These are phyloP conservation scores for Thalassiosira mediterranea DNA, from an alignment of 352 stramenopile genomes.

Conservation along the genomic window DNA sequence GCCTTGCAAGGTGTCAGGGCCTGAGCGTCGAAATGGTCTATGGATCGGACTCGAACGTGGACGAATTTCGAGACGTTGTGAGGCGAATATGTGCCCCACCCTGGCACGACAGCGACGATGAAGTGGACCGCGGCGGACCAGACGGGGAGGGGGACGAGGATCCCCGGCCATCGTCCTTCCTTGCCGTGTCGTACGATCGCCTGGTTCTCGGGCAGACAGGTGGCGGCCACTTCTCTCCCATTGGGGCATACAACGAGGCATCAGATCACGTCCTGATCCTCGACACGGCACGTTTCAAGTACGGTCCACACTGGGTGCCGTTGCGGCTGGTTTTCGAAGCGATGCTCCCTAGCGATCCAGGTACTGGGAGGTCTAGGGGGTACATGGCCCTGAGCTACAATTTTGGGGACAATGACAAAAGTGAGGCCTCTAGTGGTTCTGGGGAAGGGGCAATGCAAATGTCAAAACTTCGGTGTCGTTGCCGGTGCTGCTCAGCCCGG, in stretches of 20 bases:
- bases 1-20: slow-evolving; percentile 87
- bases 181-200: slow-evolving; percentile 92
- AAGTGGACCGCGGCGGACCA: no score
- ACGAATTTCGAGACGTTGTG: slow-evolving; percentile 63
- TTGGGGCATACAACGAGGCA: slow-evolving; percentile 89
- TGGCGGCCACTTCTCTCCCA: slow-evolving; percentile 95
- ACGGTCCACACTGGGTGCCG: slow-evolving; percentile 90
- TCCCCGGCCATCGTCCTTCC: slow-evolving; percentile 61
- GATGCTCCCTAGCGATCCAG: slow-evolving; percentile 74
- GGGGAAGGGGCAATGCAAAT: background rate
- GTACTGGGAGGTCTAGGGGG: slow-evolving; percentile 68
- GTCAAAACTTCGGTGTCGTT: slow-evolving; percentile 37
- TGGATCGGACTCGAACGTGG: slow-evolving; percentile 57
- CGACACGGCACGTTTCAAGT: slow-evolving; percentile 93
- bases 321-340: slow-evolving; percentile 74
- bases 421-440: no score
- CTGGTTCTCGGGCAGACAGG: slow-evolving; percentile 91
- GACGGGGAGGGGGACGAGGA: background rate
- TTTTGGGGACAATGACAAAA: slow-evolving; percentile 4
- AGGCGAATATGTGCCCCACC: slow-evolving; percentile 6
- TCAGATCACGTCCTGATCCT: slow-evolving; percentile 92
- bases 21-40: slow-evolving; percentile 61
- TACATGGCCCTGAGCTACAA: slow-evolving; percentile 69
- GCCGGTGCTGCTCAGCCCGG: slow-evolving; percentile 69
- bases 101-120: slow-evolving; percentile 5